Percentiles rank a stretch among this genome's conserved stretches.
phyloP scores from a whole-genome alignment of 116 monocot genomes.

The Iris pallida region DNA sequence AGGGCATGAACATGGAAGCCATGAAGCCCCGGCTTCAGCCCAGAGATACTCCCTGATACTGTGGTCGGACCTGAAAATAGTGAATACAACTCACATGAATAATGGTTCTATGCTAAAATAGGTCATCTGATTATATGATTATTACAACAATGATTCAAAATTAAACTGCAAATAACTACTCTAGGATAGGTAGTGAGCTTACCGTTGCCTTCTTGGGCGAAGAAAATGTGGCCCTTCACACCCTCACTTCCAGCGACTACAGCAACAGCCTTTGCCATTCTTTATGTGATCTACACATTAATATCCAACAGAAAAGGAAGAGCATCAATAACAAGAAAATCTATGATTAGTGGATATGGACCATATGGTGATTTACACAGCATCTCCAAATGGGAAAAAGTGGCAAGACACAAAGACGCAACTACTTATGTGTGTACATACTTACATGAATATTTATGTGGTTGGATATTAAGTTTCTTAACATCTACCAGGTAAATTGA shows the following conservation, averaged over 20 bases:
- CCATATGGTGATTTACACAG: too few species aligned
- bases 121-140: too few species aligned
- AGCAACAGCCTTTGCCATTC: conserved; percentile 90
- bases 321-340: not conserved
- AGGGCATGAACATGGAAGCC: conserved; percentile 95
- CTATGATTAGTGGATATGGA: too few species aligned
- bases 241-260: conserved; percentile 50
- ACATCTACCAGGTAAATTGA: too few species aligned
- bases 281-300: conserved; percentile 44
- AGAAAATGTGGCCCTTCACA: conserved; percentile 72
- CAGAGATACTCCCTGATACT: conserved; percentile 59
- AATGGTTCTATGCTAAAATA: not conserved
- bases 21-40: conserved; percentile 78
- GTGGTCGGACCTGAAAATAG: conserved; percentile 48
- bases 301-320: not conserved
- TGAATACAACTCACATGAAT: not conserved
- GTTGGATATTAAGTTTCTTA: too few species aligned
- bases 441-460: too few species aligned
- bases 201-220: conserved; percentile 84
- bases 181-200: not conserved
- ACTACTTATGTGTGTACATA: too few species aligned
- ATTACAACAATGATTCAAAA: too few species aligned
- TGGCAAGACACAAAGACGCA: too few species aligned
- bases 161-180: too few species aligned
- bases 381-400: too few species aligned